Evolutionary conservation across 1,284 basidiomycete genomes (phyloP).

Genomic region (Pseudozyma thailandica): DNA sequence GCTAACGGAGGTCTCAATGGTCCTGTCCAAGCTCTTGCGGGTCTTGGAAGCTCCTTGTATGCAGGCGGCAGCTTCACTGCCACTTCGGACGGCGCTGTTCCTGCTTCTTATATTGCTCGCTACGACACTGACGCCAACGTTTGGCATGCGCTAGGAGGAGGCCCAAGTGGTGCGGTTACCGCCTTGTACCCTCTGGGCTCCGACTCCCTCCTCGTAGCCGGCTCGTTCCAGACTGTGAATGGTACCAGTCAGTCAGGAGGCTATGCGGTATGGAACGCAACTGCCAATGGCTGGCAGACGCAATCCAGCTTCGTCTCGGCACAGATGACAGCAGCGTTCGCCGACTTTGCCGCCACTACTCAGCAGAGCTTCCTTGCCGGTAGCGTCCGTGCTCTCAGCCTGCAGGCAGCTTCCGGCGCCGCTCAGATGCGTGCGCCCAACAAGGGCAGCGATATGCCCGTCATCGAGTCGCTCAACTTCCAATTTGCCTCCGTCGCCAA

Average conservation of each 20-base stretch:
- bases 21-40: slow-evolving; percentile 55
- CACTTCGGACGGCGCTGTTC: slow-evolving; percentile 74
- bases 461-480: slow-evolving; percentile 59
- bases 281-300: slow-evolving; percentile 74
- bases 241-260: slow-evolving; percentile 73
- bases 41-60: slow-evolving; percentile 73
- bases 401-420: slow-evolving; percentile 69
- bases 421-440: slow-evolving; percentile 68
- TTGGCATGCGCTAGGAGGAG: slow-evolving; percentile 80
- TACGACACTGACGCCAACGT: slow-evolving; percentile 77
- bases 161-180: slow-evolving; percentile 80
- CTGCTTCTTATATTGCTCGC: slow-evolving; percentile 73
- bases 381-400: slow-evolving; percentile 68
- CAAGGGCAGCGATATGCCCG: slow-evolving; percentile 58
- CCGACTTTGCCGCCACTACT: slow-evolving; percentile 71
- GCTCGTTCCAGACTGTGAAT: slow-evolving; percentile 77
- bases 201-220: slow-evolving; percentile 76
- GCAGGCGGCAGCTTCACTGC: slow-evolving; percentile 86
- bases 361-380: slow-evolving; percentile 69
- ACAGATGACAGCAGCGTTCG: slow-evolving; percentile 77
- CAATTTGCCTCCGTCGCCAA: slow-evolving; percentile 74
- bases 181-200: slow-evolving; percentile 73
- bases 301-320: slow-evolving; percentile 70
- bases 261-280: slow-evolving; percentile 81
- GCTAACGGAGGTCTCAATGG: slow-evolving; percentile 68